These are phyloP conservation scores for Plectosphaerella plurivora DNA, from an alignment of 2,329 filamentous ascomycete genomes.

Conservation along the genomic window DNA sequence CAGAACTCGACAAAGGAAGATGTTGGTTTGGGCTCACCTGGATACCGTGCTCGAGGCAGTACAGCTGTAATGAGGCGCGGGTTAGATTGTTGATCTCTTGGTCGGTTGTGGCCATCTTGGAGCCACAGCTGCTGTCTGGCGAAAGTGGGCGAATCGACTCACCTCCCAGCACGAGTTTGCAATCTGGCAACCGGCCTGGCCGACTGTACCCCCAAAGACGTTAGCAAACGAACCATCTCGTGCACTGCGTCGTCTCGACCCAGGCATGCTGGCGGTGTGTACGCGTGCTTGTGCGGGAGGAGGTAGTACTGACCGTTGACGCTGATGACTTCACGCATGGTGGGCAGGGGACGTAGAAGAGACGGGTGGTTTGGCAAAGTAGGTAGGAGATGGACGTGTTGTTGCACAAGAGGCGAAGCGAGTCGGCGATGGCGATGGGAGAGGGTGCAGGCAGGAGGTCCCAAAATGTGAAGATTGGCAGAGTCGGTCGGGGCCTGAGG, in stretches of 20 bases:
- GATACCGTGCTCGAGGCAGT: slow-evolving; percentile 99
- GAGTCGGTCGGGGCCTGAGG: not conserved
- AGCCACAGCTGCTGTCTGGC: too few species aligned
- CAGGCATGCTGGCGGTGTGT: too few species aligned
- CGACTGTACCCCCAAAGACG: slow-evolving; percentile 59
- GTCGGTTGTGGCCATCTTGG: too few species aligned
- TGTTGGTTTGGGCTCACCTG: slow-evolving; percentile 55
- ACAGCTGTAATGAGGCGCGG: slow-evolving; percentile 61
- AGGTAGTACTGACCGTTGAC: slow-evolving; percentile 77
- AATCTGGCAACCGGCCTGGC: slow-evolving; percentile 99
- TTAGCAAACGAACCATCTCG: not conserved
- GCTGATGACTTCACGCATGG: slow-evolving; percentile 98
- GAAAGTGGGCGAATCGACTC: slow-evolving; percentile 36
- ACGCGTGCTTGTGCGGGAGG: not conserved
- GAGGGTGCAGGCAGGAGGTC: not conserved
- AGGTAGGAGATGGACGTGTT: slow-evolving; percentile 20
- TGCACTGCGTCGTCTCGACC: too few species aligned
- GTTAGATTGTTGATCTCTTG: too few species aligned
- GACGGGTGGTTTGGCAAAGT: slow-evolving; percentile 20
- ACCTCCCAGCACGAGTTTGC: slow-evolving; percentile 99
- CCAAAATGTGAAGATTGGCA: not conserved
- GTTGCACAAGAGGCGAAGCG: slow-evolving; percentile 20
- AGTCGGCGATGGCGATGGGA: slow-evolving; percentile 11
- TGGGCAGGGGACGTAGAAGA: slow-evolving; percentile 35
- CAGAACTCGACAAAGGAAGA: not conserved